phyloP scores from a whole-genome alignment of 108 stramenopile genomes.

The Skeletonema potamos region DNA sequence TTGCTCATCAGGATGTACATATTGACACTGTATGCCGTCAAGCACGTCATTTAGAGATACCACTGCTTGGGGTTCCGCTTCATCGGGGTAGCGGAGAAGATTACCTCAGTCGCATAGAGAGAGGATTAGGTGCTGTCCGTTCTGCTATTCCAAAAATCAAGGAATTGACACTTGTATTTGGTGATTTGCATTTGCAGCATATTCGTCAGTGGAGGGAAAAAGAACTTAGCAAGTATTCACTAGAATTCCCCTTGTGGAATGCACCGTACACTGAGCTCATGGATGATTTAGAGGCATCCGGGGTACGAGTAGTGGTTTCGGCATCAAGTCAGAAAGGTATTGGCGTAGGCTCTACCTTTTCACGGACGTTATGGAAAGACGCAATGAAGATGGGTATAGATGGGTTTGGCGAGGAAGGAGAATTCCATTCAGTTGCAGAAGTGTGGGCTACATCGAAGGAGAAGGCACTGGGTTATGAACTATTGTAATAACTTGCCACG shows the following conservation, averaged over 20 bases:
- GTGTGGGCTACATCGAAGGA: conserved; percentile 66
- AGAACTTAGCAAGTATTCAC: conserved; percentile 39
- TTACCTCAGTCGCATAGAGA: conserved; percentile 63
- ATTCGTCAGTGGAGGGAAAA: conserved; percentile 83
- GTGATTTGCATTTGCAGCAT: conserved; percentile 92
- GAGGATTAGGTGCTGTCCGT: conserved; percentile 58
- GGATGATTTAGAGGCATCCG: conserved; percentile 65
- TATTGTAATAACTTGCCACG: too few species aligned
- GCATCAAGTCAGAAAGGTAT: conserved; percentile 50
- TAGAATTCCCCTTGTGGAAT: conserved; percentile 81
- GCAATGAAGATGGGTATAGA: conserved; percentile 41
- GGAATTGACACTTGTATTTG: conserved; percentile 70
- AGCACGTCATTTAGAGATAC: conserved; percentile 67
- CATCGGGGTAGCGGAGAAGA: conserved; percentile 62
- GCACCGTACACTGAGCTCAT: conserved; percentile 55
- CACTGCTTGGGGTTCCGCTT: conserved; percentile 83
- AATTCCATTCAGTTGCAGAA: conserved; percentile 83
- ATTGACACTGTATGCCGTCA: conserved; percentile 75
- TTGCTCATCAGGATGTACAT: conserved; percentile 86
- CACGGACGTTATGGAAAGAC: conserved; percentile 37
- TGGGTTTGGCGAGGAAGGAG: conserved; percentile 85
- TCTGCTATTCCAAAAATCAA: conserved; percentile 8
- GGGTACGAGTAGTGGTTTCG: conserved; percentile 56
- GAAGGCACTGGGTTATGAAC: conserved; percentile 53
- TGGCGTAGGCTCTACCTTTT: conserved; percentile 52